Base-by-base conservation (phyloP, 1,284 basidiomycete genomes). In the Singerocomus rubriflavus region DNA sequence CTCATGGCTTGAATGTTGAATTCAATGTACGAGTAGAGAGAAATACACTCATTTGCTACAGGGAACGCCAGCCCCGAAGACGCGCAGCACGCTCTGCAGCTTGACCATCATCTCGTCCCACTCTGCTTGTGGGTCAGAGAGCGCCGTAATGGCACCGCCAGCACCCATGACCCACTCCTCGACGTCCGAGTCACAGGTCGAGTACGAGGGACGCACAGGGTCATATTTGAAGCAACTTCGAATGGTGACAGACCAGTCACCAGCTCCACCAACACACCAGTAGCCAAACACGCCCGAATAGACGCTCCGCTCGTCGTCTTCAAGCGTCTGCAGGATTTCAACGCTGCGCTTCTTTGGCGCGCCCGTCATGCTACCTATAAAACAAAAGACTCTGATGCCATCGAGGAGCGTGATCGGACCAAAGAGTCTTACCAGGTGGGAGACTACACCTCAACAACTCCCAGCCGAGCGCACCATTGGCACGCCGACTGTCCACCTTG, bases 261-360 rank as follows among this genome's bases (percentile, higher is more conserved):
- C 87, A 17, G 85, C 81, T 2, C 95, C 95, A 35, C 93, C 86
- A 21, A 95, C 81, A 50, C 89, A 88, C 77, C 94, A 89, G 67
- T 95, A 98, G 0, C 96, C 96, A 53, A 96, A 85, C 7, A 92
- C 88, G 33, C 93, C 93, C n/a, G 95, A 98, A 67, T 99, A 99
- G 26, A 95, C 75, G 21, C 86, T 81, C 31, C 95, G 79, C 43
- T 84, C 76, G 41, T 75, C 66, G 43, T 77, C 77, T 67, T 98
- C 96, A 6, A 98, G 78, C 1, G 75, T 76, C 59, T 93, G 90
- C 2, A 99, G 77, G 30, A 98, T 86, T 68, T 96, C 90, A 1
- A 98, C 88, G 45, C 90, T 93, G 16, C 95, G 85, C 57, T 95
- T 86, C 72, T 98, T 98, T 0, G 95, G 96, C 1, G 96, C 96